These are phyloP conservation scores for Pueraria montana DNA, from an alignment of 306 rosid genomes.

Conservation along the genomic window DNA sequence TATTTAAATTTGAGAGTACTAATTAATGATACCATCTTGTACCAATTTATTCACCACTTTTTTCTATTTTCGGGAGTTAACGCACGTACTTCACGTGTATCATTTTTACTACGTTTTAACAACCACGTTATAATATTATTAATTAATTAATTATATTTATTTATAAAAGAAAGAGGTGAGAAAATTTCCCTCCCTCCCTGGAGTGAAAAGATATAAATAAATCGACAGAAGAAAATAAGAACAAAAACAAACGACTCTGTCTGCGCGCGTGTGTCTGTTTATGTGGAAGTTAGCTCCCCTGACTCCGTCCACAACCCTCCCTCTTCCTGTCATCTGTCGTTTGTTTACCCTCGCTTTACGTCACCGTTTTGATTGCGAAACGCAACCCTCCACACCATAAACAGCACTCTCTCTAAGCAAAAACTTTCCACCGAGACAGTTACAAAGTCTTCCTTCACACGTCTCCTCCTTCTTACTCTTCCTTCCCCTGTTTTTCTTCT, in stretches of 20 bases:
- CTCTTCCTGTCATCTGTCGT: conserved; percentile 52
- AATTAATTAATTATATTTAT: too few relatives aligned
- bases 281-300: conserved; percentile 30
- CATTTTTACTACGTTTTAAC: too few relatives aligned
- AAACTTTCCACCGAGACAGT: background rate
- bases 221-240: background rate
- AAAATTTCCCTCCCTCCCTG: background rate
- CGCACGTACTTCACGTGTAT: too few relatives aligned
- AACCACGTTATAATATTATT: too few relatives aligned
- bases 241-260: background rate
- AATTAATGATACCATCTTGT: too few relatives aligned
- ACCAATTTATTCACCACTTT: too few relatives aligned
- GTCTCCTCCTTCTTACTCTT: conserved; percentile 18
- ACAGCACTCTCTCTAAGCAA: conserved; percentile 36
- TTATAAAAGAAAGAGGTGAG: background rate
- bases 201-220: background rate
- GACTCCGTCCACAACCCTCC: conserved; percentile 60
- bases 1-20: too few relatives aligned
- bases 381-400: conserved; percentile 48
- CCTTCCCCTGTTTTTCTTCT: conserved; percentile 15
- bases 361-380: conserved; percentile 61
- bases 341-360: conserved; percentile 65
- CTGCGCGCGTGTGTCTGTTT: background rate
- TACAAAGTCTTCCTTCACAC: conserved; percentile 47
- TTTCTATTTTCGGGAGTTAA: too few relatives aligned